Conservation (phyloP, 306 rosid genomes). For the Prunus campanulata region DNA sequence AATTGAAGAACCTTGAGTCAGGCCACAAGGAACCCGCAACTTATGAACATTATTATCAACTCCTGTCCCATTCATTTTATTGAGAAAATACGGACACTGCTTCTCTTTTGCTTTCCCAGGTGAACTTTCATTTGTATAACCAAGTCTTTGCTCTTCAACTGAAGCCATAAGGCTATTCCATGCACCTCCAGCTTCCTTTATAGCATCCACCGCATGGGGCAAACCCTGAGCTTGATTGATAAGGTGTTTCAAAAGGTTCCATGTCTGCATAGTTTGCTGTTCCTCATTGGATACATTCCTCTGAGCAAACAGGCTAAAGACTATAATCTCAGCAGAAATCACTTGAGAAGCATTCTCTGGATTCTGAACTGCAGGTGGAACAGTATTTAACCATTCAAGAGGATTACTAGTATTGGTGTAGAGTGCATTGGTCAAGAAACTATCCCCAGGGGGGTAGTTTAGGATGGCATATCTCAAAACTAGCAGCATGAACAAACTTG, state of each 20-base stretch:
- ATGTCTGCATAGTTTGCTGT: conserved; percentile 64
- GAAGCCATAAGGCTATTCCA: conserved; percentile 78
- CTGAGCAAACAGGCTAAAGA: conserved; percentile 61
- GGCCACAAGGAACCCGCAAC: conserved; percentile 85
- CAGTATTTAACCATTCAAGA: conserved; percentile 71
- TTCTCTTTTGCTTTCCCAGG: conserved; percentile 59
- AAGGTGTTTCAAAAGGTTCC: conserved; percentile 75
- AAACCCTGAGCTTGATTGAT: conserved; percentile 68
- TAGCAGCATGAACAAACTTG: conserved; percentile 68
- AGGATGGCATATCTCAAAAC: conserved; percentile 65
- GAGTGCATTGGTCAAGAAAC: conserved; percentile 45
- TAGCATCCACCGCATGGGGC: conserved; percentile 88
- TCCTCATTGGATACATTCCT: conserved; percentile 64
- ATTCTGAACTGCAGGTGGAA: conserved; percentile 64
- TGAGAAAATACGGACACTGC: conserved; percentile 93
- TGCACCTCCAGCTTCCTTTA: conserved; percentile 84
- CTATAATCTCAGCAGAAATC: conserved; percentile 54
- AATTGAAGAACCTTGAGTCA: conserved; percentile 95
- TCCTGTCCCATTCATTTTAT: conserved; percentile 67
- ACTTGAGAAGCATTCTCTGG: conserved; percentile 61
- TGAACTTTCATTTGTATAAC: conserved; percentile 58
- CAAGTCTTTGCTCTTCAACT: conserved; percentile 56
- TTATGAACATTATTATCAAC: conserved; percentile 50
- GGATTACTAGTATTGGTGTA: conserved; percentile 61
- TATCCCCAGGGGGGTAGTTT: conserved; percentile 55